Evolutionary conservation across 176 grass and related monocot genomes (phyloP), one percentile per base, ranked within the genome.

Genomic region (Lolium perenne): DNA sequence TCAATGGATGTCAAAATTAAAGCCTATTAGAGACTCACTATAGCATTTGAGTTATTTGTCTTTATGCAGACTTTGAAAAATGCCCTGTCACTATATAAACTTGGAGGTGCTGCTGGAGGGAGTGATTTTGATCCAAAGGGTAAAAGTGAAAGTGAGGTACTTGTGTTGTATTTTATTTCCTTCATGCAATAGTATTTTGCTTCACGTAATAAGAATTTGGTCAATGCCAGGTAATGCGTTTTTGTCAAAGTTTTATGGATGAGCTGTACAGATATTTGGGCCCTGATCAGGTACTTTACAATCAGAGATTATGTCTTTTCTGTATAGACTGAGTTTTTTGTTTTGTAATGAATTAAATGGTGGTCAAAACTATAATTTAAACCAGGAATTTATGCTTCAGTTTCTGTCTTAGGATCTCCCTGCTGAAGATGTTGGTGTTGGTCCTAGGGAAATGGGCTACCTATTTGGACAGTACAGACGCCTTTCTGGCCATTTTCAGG

Each of bases 221-320:
- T 89, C 62, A 75, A 18, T 94, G 43, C 13, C 90, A 99, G 97
- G 94, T 99, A 76, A 99, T 99, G 97, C 93, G 92, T 58, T 99
- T 99, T 89, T 99, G 97, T 88, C 97, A 99, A 91, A 99, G 97
- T 77, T 99, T 96, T 82, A 99, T 99, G 94, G 92, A 99, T 83
- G 97, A 99, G 66, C 87, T 99, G 59, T 93, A 96, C 86, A 92
- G 90, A 88, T 94, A 99, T 86, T 79, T 99, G 89, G 97, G 97
- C 46, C 87, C 94, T 94, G 97, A 99, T 85, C 97, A 96, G 97
- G 97, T 96, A 83, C 60, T 88, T 80, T 9, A 10, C 17, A 82
- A 59, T 81, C 26, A 80, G 67, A 57, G 25, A 80, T 21, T 38
- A 67, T 85, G 35, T 8, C 8, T 35, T 74, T 54, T 25, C 4